A percentile compares a stretch with the other conserved stretches of the same genome.
Conservation (phyloP, 352 stramenopile species). For the Phytophthora niederhauseri region DNA sequence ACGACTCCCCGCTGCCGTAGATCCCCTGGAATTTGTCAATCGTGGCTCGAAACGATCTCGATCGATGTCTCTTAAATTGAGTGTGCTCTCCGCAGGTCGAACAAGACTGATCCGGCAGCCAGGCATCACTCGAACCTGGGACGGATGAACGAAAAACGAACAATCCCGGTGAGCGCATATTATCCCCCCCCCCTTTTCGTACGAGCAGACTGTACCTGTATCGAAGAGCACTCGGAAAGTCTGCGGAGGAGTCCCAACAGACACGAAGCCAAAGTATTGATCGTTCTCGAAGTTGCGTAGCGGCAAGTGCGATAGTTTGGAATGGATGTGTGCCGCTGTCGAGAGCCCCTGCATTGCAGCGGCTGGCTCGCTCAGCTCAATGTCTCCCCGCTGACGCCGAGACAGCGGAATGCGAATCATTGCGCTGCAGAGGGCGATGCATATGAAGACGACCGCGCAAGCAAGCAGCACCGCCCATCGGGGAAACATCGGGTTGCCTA, state of each 20-base stretch:
- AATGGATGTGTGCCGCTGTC: neutral
- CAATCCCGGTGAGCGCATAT: neutral
- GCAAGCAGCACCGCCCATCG: neutral
- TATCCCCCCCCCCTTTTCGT: too few relatives aligned
- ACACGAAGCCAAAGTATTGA: constrained; percentile 36
- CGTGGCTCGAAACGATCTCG: constrained; percentile 33
- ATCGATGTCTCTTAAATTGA: constrained; percentile 42
- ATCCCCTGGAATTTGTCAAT: constrained; percentile 43
- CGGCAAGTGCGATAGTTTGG: constrained; percentile 19
- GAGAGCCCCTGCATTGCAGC: constrained; percentile 3
- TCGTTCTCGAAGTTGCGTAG: constrained; percentile 34
- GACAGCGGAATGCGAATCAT: constrained; percentile 9
- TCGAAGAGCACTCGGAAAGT: constrained; percentile 30
- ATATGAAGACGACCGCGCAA: neutral
- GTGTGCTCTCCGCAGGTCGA: constrained; percentile 60
- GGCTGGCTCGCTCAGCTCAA: neutral
- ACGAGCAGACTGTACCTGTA: neutral
- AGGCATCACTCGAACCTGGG: constrained; percentile 45
- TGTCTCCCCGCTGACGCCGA: neutral
- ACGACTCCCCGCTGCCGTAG: constrained; percentile 58
- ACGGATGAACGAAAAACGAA: neutral
- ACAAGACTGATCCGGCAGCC: constrained; percentile 43
- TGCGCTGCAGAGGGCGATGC: neutral
- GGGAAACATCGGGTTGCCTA: neutral
- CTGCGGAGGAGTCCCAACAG: constrained; percentile 43